Conservation (phyloP, 768 basidiomycete genomes). For the Agaricus blazei region DNA sequence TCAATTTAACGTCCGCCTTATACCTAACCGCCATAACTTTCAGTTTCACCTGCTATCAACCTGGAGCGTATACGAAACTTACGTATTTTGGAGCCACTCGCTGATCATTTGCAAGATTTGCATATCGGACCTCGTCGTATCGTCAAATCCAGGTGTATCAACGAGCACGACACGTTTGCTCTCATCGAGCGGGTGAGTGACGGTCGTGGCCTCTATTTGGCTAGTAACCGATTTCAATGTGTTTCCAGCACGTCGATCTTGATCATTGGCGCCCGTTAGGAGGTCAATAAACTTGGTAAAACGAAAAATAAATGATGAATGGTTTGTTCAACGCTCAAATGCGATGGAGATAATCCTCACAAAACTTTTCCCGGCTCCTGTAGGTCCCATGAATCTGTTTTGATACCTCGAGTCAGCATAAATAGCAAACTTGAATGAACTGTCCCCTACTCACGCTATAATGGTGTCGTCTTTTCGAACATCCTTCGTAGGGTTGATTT, state of each 20-base stretch:
- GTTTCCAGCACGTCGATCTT: conserved; percentile 11
- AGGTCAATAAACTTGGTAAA: conserved; percentile 20
- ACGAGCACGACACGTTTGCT: conserved; percentile 26
- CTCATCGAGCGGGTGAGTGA: conserved; percentile 14
- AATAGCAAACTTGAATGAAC: neutral
- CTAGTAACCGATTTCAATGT: conserved; percentile 32
- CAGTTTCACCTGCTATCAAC: neutral
- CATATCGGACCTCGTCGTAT: conserved; percentile 27
- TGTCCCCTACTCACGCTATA: conserved; percentile 15
- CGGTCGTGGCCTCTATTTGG: conserved; percentile 24
- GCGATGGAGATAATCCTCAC: conserved; percentile 12
- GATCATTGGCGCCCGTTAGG: conserved; percentile 9
- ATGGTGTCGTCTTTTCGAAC: conserved; percentile 16
- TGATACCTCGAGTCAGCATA: neutral
- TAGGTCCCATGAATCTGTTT: conserved; percentile 22
- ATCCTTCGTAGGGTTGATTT: neutral
- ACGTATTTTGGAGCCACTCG: conserved; percentile 21
- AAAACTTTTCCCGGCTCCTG: conserved; percentile 25
- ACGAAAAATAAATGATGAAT: neutral
- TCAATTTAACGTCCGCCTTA: conserved; percentile 18
- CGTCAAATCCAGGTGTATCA: conserved; percentile 32
- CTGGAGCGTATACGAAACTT: neutral
- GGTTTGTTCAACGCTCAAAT: neutral
- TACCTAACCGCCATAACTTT: conserved; percentile 15
- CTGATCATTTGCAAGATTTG: conserved; percentile 33